Evolutionary conservation across 2,329 filamentous ascomycete genomes (phyloP).

Genomic region (Sarocladium brachiariae): DNA sequence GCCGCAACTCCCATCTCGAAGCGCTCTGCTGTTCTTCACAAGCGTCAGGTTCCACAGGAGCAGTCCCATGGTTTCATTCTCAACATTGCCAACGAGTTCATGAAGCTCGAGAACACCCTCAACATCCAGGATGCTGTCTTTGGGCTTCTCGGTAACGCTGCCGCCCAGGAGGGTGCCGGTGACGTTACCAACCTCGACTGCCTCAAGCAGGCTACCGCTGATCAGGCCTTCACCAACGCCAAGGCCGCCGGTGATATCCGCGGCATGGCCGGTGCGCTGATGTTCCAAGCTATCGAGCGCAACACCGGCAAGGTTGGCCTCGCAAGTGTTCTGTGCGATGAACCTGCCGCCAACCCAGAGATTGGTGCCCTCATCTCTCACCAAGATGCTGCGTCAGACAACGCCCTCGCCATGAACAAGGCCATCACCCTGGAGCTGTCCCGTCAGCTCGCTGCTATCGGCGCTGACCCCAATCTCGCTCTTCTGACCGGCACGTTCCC

Average conservation of each 20-base stretch:
- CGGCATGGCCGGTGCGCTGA: conserved; percentile 46
- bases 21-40: conserved; percentile 13
- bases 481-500: conserved; percentile 57
- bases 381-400: conserved; percentile 58
- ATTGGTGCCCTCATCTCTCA: conserved; percentile 58
- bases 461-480: conserved; percentile 55
- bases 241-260: conserved; percentile 44
- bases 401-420: conserved; percentile 53
- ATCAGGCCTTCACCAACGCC: conserved; percentile 54
- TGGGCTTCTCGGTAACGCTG: conserved; percentile 34
- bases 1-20: conserved; percentile 14
- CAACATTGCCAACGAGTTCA: conserved; percentile 32
- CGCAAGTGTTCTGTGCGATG: conserved; percentile 47
- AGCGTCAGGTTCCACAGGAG: conserved; percentile 47
- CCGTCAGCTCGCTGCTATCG: conserved; percentile 51
- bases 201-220: conserved; percentile 42
- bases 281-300: conserved; percentile 47
- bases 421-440: conserved; percentile 52
- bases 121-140: conserved; percentile 45
- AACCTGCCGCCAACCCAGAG: conserved; percentile 56
- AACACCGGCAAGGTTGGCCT: conserved; percentile 32
- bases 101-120: conserved; percentile 45
- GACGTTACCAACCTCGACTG: conserved; percentile 35
- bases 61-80: conserved; percentile 47
- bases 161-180: conserved; percentile 37